Conservation (phyloP, 2,329 filamentous ascomycete genomes). For the Pyrenophora seminiperda region DNA sequence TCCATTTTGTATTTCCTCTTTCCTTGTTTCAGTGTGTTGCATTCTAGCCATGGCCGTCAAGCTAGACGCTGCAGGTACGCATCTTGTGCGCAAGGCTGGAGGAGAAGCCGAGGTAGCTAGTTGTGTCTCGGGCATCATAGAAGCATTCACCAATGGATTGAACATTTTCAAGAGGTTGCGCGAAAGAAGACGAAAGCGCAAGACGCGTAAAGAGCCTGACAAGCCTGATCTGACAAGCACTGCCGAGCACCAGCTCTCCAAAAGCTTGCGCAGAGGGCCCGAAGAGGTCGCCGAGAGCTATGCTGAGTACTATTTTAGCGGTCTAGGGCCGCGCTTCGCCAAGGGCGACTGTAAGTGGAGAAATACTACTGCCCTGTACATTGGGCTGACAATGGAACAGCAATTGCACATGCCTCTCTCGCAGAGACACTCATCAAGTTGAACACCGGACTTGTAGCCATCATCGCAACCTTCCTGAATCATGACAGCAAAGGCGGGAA, state of each 20-base stretch:
- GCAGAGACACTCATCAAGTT: constrained; percentile 53
- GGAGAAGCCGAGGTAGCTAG: constrained; percentile 37
- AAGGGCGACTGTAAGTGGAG: constrained; percentile 51
- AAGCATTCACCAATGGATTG: constrained; percentile 53
- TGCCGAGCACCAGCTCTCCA: constrained; percentile 48
- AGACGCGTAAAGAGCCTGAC: constrained; percentile 30
- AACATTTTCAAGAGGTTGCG: constrained; percentile 53
- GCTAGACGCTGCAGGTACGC: constrained; percentile 18
- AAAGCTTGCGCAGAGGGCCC: constrained; percentile 50
- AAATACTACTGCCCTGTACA: background rate
- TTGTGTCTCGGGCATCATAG: constrained; percentile 51
- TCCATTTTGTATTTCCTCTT: constrained; percentile 12
- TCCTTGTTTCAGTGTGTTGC: constrained; percentile 18
- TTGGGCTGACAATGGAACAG: constrained; percentile 30
- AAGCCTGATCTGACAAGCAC: constrained; percentile 28
- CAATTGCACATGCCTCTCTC: constrained; percentile 53
- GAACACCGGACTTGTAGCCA: constrained; percentile 54
- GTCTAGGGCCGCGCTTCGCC: constrained; percentile 48
- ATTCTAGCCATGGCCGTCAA: constrained; percentile 33
- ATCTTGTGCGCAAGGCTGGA: constrained; percentile 21
- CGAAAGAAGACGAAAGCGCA: constrained; percentile 41
- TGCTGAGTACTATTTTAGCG: constrained; percentile 43
- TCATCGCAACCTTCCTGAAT: constrained; percentile 53
- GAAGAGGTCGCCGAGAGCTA: constrained; percentile 52
- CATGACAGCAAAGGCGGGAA: constrained; percentile 42